Base-by-base conservation (phyloP, 495 filamentous ascomycete species). In the Talaromyces trachyspermus region DNA sequence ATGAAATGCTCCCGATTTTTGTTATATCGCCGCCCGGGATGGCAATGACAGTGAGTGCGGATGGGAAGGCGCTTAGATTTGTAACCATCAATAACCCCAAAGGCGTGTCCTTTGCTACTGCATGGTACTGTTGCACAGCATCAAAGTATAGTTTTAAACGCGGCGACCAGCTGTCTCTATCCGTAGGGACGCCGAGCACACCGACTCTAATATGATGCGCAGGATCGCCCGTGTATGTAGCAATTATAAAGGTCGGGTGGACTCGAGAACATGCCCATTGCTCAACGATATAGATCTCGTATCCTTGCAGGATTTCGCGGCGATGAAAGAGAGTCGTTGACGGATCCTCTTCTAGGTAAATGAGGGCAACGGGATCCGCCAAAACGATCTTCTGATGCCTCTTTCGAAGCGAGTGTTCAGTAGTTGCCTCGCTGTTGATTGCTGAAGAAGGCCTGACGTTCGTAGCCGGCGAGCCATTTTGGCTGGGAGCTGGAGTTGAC, bases 201-300 rank as follows among this genome's bases (percentile, higher is more conserved):
- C 85, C 83, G 12, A 86, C 89, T 4, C 81, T 59, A 14, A 96
- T 77, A 3, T 68, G 76, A 60, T 95, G 85, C 14, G 83, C 81
- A 9, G 78, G 72, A 54, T 95, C 86, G 14, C 92, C 94, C 0
- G 94, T 96, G 62, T 92, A 97, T 4, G 91, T 95, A 17, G 85
- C 84, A 50, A 98, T 95, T 22, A 95, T 79, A 51, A 92, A 87
- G 20, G 90, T 95, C 5, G 91, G 92, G 54, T 95, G 85, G 24
- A 79, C 73, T 46, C 92, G 80, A 6, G 90, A 95, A 62, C 89
- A 95, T 9, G 88, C 88, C 94, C 92, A 98, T 78, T 98, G 92
- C 63, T 97, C 92, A 48, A 98, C 89, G 27, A 97, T 65, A 66
- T 97, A 97, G 41, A 91, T 69, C 59, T 96, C 90, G 60, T 96